These are phyloP conservation scores for Leucocoprinus birnbaumii DNA, from an alignment of 768 basidiomycete genomes.

Conservation along the genomic window DNA sequence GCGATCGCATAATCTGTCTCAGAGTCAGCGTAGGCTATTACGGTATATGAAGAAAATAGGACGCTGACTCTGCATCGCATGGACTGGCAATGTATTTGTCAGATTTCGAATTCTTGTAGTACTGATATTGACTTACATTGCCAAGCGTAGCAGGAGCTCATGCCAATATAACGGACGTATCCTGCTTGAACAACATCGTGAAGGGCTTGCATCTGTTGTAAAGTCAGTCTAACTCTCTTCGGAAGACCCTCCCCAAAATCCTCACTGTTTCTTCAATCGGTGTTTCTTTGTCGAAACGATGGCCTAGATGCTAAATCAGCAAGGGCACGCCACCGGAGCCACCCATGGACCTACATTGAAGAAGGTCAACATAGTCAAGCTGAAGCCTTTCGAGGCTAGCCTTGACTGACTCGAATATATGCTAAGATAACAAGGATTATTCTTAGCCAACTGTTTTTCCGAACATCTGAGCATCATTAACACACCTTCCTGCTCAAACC, in stretches of 20 bases:
- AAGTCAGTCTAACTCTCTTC: neutral
- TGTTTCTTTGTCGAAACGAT: slow-evolving; percentile 54
- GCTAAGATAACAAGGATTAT: too few relatives aligned
- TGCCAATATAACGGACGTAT: slow-evolving; percentile 59
- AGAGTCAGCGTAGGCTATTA: too few relatives aligned
- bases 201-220: slow-evolving; percentile 56
- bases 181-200: slow-evolving; percentile 67
- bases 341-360: slow-evolving; percentile 51
- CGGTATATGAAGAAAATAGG: too few relatives aligned
- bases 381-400: slow-evolving; percentile 65
- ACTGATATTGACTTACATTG: slow-evolving; percentile 36
- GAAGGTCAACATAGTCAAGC: slow-evolving; percentile 72
- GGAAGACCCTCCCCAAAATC: neutral
- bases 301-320: too few relatives aligned
- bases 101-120: neutral
- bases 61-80: slow-evolving; percentile 50
- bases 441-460: too few relatives aligned
- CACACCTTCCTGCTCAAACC: too few relatives aligned
- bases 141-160: slow-evolving; percentile 53
- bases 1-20: slow-evolving; percentile 57
- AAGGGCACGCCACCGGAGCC: neutral
- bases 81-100: too few relatives aligned
- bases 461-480: too few relatives aligned
- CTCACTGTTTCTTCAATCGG: slow-evolving; percentile 55
- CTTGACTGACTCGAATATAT: slow-evolving; percentile 71